Base-by-base conservation (phyloP, 345 rosid genomes). In the Dipteronia sinensis region DNA sequence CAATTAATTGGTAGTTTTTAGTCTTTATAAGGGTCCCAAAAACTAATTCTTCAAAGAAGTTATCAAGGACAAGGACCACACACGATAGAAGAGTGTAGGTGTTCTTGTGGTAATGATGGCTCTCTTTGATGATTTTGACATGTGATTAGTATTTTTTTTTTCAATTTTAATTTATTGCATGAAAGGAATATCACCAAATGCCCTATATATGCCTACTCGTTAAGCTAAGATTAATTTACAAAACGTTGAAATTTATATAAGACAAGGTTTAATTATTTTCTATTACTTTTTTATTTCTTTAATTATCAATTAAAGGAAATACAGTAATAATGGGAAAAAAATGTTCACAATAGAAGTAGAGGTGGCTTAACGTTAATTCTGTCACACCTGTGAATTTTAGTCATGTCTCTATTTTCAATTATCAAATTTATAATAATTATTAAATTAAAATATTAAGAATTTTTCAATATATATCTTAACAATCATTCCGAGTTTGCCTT, bases 171-270 rank as follows among this genome's bases (percentile, higher is more conserved):
- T 31, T 29, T 2, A 34, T 34, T 34, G 68, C 47, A 56, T 70
- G 38, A 17, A 46, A 66, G 77, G 64, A 61, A 63, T 70, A 40
- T 27, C 71, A 76, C 79, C 76, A 55, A 75, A 64, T 63, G 61
- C 40, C 67, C 72, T 27, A 63, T n/a, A 47, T 46, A 2, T 2
- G 16, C 71, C 72, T 7, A 23, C 20, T n/a, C 8, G 1, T n/a
- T 10, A 38, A 58, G 5, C 12, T 38, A 20, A 22, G 67, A 23
- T 51, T 25, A 16, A 13, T 46, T 61, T 16, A 72, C 77, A 65
- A 23, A 15, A 53, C n/a, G 63, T 63, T 66, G 66, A 59, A 58
- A 23, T 56, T 53, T 16, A 53, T 53, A 16, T 49, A 49, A 13
- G 55, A 49, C 16, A 49, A 49, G 55, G 6, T 49, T 49, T 49